Evolutionary conservation across 2,329 filamentous ascomycete genomes (phyloP), one percentile per base, ranked within the genome.

Genomic region (Ophiocordyceps camponoti-saundersi): DNA sequence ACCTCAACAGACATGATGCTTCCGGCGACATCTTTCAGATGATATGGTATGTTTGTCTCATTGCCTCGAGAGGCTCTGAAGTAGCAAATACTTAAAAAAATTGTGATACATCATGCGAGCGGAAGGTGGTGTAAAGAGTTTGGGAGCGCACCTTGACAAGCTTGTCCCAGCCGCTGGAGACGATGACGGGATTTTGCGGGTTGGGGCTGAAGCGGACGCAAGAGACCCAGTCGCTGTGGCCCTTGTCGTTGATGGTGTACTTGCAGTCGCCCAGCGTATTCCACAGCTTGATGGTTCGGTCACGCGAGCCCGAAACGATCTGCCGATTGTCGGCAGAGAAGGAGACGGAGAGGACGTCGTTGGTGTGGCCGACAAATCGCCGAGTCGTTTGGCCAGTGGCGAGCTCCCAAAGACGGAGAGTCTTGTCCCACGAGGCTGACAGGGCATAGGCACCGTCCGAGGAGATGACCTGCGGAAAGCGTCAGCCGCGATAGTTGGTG

Each of bases 191-290:
- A 83, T 96, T 98, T 79, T 96, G 90, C 65, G 92, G 92, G 81
- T 98, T 98, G 67, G 92, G 92, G 74, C 85, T 93, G 85, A 98
- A 98, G 72, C 92, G 85, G 60, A 98, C 92, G 78, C 90, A 96
- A 54, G 90, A 95, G 61, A 95, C 92, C 92, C 92, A 98, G 73
- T 98, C 92, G 72, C 87, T 87, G 80, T 98, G 92, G 68, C 92
- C 92, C 85, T 98, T 98, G 69, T 98, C 92, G 73, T 87, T 94
- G 79, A 98, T 96, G 77, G 90, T 98, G 83, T 82, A 98, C 80
- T 98, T 98, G 89, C 92, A 98, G 82, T 98, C 92, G 73, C 92
- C 92, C 58, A 98, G 87, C 62, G 92, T 98, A 80, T 98, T 98
- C 92, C 92, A 98, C 64, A 98, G 83, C 86, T 96, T 98, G 80